phyloP scores from a whole-genome alignment of 1,284 basidiomycete genomes.

The Ganoderma resinaceum region DNA sequence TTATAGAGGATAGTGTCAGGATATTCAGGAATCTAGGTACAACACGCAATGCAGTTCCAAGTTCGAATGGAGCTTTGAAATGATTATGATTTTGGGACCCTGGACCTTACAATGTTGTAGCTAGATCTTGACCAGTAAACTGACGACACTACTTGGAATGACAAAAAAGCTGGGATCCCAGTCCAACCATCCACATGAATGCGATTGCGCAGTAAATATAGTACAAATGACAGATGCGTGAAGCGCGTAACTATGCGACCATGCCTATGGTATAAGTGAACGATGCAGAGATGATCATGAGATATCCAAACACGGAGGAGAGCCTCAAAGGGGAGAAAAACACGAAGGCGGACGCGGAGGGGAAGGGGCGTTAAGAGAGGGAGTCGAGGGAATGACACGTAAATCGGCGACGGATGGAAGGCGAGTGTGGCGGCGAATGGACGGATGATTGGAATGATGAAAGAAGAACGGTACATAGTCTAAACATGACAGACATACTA shows the following conservation, averaged over 20 bases:
- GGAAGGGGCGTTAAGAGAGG: not conserved
- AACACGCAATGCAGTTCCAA: not conserved
- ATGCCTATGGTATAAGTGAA: constrained; percentile 17
- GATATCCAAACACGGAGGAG: not conserved
- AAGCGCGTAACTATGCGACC: not conserved
- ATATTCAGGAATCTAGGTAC: not conserved
- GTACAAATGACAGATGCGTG: constrained; percentile 19
- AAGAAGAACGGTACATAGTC: not conserved
- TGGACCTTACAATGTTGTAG: too few species aligned
- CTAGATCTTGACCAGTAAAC: too few species aligned
- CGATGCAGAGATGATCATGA: constrained; percentile 1
- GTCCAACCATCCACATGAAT: constrained; percentile 11
- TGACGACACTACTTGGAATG: not conserved
- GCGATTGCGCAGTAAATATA: constrained; percentile 18
- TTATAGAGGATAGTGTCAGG: not conserved
- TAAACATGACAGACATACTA: not conserved
- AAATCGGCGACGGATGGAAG: not conserved
- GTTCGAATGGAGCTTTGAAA: not conserved
- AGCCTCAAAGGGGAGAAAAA: not conserved
- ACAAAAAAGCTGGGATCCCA: not conserved
- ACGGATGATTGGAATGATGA: not conserved
- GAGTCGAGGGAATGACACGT: too few species aligned
- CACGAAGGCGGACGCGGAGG: not conserved
- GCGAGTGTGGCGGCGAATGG: not conserved
- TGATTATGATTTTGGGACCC: too few species aligned